Base-by-base conservation (phyloP, 805 yeast genomes). In the Candida manassasensis region DNA sequence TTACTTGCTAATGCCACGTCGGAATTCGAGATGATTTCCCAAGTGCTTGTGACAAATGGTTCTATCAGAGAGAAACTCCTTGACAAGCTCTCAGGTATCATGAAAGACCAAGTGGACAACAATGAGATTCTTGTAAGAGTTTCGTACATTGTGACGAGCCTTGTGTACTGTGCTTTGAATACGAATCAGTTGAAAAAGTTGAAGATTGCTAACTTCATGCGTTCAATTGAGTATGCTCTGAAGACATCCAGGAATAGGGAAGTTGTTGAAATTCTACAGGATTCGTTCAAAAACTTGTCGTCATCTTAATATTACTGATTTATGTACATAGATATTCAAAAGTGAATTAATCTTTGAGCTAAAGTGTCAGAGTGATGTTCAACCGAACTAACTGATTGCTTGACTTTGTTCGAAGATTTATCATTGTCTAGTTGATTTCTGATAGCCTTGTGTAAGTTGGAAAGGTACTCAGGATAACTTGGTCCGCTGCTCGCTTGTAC, bases 381-480 rank as follows among this genome's bases (percentile, higher is more conserved):
- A 21, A 51, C 56, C 16, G 52, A 36, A 17, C 39, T 44, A 8
- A 61, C 50, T 12, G 61, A 49, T 32, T 57, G 52, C 38, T 47
- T 57, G 7, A 61, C 51, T 26, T 44, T 45, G 21, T 48, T 50
- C 10, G 60, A 55, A 6, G 58, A 46, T 42, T 58, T 61, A 35
- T 73, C 78, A 30, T 66, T 69, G 12, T 73, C 78, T 14, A 76
- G 43, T 41, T 70, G 76, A 11, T 65, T 74, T 33, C 66, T 70
- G 19, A 84, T 75, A 6, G 71, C 69, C 37, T 75, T 77, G 55
- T 90, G 96, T 36, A 89, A 61, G 25, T 71, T 71, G 6, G 77
- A 62, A 43, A 90, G 63, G 47, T 75, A 87, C 38, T 84, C 95
- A 4, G 74, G 56, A 52, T 80, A 83, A 14, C 80, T 72, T 60